phyloP scores from a whole-genome alignment of 176 grass and related monocot genomes.

The Triticum dicoccoides region DNA sequence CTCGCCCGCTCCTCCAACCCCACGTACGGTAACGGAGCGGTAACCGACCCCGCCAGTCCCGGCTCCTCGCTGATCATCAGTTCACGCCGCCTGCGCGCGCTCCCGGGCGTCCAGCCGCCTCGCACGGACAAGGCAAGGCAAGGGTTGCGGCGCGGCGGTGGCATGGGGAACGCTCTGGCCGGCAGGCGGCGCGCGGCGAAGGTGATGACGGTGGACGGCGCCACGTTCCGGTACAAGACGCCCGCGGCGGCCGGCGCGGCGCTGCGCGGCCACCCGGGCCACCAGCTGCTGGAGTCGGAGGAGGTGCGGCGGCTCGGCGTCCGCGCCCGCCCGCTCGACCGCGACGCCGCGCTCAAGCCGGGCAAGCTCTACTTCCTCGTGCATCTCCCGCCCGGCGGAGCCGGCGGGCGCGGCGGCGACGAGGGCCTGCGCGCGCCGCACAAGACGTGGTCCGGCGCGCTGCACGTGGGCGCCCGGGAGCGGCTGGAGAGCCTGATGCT shows the following conservation, averaged over 20 bases:
- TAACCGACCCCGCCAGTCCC: neutral
- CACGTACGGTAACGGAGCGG: constrained; percentile 7
- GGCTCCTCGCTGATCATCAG: neutral
- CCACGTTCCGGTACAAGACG: constrained; percentile 63
- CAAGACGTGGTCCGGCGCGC: constrained; percentile 79
- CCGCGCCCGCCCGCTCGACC: constrained; percentile 54
- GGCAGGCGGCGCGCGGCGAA: constrained; percentile 60
- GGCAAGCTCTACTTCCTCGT: constrained; percentile 94
- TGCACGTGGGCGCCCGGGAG: constrained; percentile 74
- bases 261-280: constrained; percentile 68
- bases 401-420: neutral
- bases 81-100: neutral
- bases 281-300: constrained; percentile 78
- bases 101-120: neutral
- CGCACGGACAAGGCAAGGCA: neutral
- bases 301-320: constrained; percentile 76
- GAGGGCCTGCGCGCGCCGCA: constrained; percentile 38
- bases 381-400: constrained; percentile 43
- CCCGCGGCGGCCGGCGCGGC: constrained; percentile 41
- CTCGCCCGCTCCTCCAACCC: constrained; percentile 16
- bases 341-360: constrained; percentile 78
- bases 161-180: constrained; percentile 77
- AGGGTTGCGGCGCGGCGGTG: neutral
- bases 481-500: constrained; percentile 91
- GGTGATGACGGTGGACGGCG: constrained; percentile 98